Base-by-base conservation (phyloP, 2,329 filamentous ascomycete genomes). In the Penicillium sp. region DNA sequence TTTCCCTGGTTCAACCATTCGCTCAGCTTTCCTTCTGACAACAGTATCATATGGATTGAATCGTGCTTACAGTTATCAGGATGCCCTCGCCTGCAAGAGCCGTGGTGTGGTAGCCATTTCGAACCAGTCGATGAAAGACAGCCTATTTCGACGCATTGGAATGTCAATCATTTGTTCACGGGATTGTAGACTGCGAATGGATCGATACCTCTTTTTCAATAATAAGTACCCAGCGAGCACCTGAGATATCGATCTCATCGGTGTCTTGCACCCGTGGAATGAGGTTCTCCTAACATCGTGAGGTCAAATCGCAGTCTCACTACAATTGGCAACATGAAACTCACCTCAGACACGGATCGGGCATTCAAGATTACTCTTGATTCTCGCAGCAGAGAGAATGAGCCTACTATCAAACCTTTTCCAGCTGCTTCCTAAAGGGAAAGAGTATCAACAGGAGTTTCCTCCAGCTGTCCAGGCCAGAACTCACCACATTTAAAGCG, bases 171-270 rank as follows among this genome's bases (percentile, higher is more conserved):
- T 18, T 10, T 9, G 18, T 4, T 37, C 34, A n/a, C n/a, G n/a
- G n/a, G n/a, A n/a, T n/a, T n/a, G n/a, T n/a, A n/a, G 24, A 10
- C 24, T 27, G 24, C 24, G 24, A 10, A 6, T 46, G 37, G 1
- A 15, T 26, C n/a, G 48, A 18, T 67, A 80, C 82, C 74, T 87
- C 84, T 71, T 87, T 87, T 63, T 87, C 84, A 20, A 87, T 71
- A 3, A 87, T 75, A 1, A 87, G 68, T 21, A 87, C 74, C 83
- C 83, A 86, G n/a, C 72, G 68, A 12, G 80, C 66, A n/a, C 64
- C 61, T 3, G 67, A 65, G 21, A 83, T 65, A 45, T 80, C 70
- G 6, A 83, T 58, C 1, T 61, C 65, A 4, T 80, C 71, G n/a
- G 74, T 66, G 4, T 78, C 73, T 39, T 74, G 68, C 8, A 79